Percentiles rank a stretch among this genome's conserved stretches.
Conservation (phyloP, 805 yeast species). For the Starmerella roubikii region DNA sequence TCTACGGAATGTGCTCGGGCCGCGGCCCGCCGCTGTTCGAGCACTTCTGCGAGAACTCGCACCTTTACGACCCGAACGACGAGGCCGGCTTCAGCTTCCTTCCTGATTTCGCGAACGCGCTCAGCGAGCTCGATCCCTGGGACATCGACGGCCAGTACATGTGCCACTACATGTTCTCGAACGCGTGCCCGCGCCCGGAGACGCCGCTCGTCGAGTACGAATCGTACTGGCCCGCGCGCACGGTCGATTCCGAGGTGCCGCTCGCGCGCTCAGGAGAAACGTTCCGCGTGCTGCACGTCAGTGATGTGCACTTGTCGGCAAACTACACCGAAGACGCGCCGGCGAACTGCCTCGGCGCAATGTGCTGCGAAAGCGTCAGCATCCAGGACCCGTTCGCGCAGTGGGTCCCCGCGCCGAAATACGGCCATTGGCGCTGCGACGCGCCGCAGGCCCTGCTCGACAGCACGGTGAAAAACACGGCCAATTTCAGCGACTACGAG, state of each 20-base stretch:
- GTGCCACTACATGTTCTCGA: constrained; percentile 39
- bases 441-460: constrained; percentile 50
- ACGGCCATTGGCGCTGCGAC: constrained; percentile 53
- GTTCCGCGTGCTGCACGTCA: constrained; percentile 50
- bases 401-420: constrained; percentile 39
- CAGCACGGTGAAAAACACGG: constrained; percentile 37
- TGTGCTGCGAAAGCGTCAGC: constrained; percentile 50
- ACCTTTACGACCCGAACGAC: constrained; percentile 8
- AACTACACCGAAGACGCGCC: constrained; percentile 35
- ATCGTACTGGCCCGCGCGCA: constrained; percentile 35
- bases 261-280: constrained; percentile 20
- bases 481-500: constrained; percentile 30
- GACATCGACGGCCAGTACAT: constrained; percentile 47
- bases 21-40: constrained; percentile 10
- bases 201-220: constrained; percentile 37
- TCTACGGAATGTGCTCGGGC: constrained; percentile 14
- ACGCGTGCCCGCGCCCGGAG: constrained; percentile 40
- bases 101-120: constrained; percentile 37
- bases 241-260: constrained; percentile 9
- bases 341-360: constrained; percentile 26
- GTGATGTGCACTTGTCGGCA: constrained; percentile 52
- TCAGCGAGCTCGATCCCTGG: constrained; percentile 38
- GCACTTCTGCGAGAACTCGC: constrained; percentile 9
- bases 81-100: constrained; percentile 17
- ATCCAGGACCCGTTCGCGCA: constrained; percentile 27